phyloP scores from a whole-genome alignment of 495 filamentous ascomycete genomes.

The Penicillium desertorum region DNA sequence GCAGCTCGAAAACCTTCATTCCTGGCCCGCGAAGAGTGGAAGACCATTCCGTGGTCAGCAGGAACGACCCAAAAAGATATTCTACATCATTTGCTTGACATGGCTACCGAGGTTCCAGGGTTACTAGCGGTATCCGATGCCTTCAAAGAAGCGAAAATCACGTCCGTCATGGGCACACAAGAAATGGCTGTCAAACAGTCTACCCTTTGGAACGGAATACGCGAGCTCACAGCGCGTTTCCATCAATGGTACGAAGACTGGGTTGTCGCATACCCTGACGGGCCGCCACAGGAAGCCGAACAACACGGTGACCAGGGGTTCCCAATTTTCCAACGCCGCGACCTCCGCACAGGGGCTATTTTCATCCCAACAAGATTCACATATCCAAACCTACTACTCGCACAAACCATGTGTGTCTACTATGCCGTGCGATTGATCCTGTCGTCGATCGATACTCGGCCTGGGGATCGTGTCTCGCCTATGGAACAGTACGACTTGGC shows the following conservation, averaged over 20 bases:
- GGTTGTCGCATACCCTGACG: slow-evolving; percentile 39
- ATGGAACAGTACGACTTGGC: slow-evolving; percentile 41
- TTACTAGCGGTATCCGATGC: slow-evolving; percentile 36
- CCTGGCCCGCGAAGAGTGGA: slow-evolving; percentile 44
- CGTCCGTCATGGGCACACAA: slow-evolving; percentile 30
- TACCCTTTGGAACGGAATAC: slow-evolving; percentile 39
- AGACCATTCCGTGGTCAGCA: slow-evolving; percentile 45
- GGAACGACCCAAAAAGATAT: slow-evolving; percentile 45
- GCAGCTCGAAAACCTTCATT: slow-evolving; percentile 37
- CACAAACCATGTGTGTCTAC: slow-evolving; percentile 48
- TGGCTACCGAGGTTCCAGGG: slow-evolving; percentile 41
- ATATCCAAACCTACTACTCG: slow-evolving; percentile 44
- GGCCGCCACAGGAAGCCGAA: slow-evolving; percentile 32
- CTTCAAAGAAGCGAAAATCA: slow-evolving; percentile 25
- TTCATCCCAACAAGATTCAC: slow-evolving; percentile 37
- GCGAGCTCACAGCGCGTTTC: slow-evolving; percentile 36
- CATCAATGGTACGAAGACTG: slow-evolving; percentile 38
- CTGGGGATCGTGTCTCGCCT: slow-evolving; percentile 34
- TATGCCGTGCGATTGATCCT: slow-evolving; percentile 39
- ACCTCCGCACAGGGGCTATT: slow-evolving; percentile 41
- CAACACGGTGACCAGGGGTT: slow-evolving; percentile 30
- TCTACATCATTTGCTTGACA: slow-evolving; percentile 42
- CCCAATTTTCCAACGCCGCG: slow-evolving; percentile 41
- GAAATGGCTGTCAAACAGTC: slow-evolving; percentile 41
- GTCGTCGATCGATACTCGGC: slow-evolving; percentile 40